Evolutionary conservation across 177 flowering plant genomes (phyloP), one percentile per base, ranked within the genome.

Genomic region (Vitis hybrid): DNA sequence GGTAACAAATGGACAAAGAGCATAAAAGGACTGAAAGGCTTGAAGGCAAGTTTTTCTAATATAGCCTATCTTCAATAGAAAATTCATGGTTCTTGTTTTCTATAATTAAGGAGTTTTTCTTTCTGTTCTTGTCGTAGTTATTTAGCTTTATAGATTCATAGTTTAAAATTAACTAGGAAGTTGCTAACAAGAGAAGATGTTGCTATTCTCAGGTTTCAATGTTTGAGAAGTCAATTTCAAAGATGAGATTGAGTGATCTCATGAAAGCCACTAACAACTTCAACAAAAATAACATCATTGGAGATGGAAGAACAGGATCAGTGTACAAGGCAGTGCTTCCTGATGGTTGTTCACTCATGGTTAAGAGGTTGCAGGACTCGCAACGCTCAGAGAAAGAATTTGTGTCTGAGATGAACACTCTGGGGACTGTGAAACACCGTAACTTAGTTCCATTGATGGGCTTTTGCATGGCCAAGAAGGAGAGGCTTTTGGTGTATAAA

Each of bases 1-100:
- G 91, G 89, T 53, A 86, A 90, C 68, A 83, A 76, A 78, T 86
- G 94, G 90, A 86, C 91, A 13, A 86, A 73, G 79, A 78, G 78
- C 70, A 76, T 88, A 1, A 81, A 83, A 67, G 89, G 90, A 56
- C 66, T 81, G 24, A 86, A 84, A 68, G 82, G 70, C 72, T 76
- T 85, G 65, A 82, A 88, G 90, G 94, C 68, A 74, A 76, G 87
- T 54, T 70, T 30, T 52, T 41, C 49, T 49, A 10, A 11, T 35
- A 9, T 63, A 11, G 3, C 30, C 15, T 56, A n/a, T 74, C 4
- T 67, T 21, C 10, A 9, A 50, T 48, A 61, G 15, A 17, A 54
- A 54, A 54, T 17, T 14, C 12, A 15, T 54, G 17, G 15, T 12
- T 14, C 9, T 41, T 54, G 57, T 54, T 54, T 54, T 12, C 57